These are phyloP conservation scores for Calonectria honghensis DNA, from an alignment of 2,329 filamentous ascomycete genomes.

Conservation along the genomic window DNA sequence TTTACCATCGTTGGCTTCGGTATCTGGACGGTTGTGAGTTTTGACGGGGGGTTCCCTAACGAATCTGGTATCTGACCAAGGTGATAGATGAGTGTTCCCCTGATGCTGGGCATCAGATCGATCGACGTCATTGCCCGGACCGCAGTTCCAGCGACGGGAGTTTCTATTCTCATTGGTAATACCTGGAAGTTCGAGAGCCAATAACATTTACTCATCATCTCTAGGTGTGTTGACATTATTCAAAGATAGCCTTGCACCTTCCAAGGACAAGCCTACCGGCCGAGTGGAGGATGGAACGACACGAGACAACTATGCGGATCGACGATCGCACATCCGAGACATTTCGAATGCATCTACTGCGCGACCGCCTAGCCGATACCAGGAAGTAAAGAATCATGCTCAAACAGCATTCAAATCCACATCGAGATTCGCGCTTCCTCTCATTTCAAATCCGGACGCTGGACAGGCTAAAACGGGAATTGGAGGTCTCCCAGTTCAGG, in stretches of 20 bases:
- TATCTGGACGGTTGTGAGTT: constrained; percentile 74
- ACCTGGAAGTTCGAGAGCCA: neutral
- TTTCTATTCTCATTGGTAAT: constrained; percentile 70
- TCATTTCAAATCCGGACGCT: constrained; percentile 61
- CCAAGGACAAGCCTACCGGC: constrained; percentile 27
- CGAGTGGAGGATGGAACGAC: constrained; percentile 27
- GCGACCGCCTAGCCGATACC: constrained; percentile 68
- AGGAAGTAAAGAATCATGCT: constrained; percentile 68
- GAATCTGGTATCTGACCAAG: neutral
- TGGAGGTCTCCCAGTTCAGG: constrained; percentile 63
- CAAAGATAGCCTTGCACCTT: constrained; percentile 45
- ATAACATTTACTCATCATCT: constrained; percentile 33
- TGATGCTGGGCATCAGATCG: constrained; percentile 68
- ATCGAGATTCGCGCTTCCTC: constrained; percentile 59
- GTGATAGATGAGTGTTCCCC: constrained; percentile 68
- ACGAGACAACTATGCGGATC: constrained; percentile 39
- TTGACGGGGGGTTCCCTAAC: neutral
- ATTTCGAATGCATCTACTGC: constrained; percentile 65
- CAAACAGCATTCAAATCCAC: constrained; percentile 50
- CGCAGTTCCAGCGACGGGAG: constrained; percentile 70
- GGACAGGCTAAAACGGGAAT: constrained; percentile 61
- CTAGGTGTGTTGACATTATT: constrained; percentile 62
- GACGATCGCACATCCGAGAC: constrained; percentile 44
- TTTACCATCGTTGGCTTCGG: constrained; percentile 66
- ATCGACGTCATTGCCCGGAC: constrained; percentile 68